Conservation (phyloP, 345 rosid genomes). For the Aquilaria malaccensis region DNA sequence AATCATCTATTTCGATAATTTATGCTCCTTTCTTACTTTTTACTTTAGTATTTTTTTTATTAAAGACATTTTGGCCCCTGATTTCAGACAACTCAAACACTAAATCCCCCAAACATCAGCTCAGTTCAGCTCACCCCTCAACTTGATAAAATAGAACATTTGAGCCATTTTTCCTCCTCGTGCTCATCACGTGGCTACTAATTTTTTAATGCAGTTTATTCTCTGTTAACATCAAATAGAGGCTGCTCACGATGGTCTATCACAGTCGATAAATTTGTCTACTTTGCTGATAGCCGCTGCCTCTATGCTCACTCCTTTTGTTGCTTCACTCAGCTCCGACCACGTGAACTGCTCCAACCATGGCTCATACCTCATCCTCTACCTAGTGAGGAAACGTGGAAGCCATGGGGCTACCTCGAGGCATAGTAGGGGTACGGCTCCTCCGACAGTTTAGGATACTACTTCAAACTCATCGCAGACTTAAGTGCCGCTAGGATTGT, state of each 20-base stretch:
- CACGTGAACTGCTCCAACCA: slow-evolving; percentile 88
- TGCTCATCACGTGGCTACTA: no score
- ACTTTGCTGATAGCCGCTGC: slow-evolving; percentile 85
- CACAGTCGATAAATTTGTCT: slow-evolving; percentile 75
- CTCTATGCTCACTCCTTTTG: slow-evolving; percentile 78
- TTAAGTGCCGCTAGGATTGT: slow-evolving; percentile 59
- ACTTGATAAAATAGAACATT: no score
- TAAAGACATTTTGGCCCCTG: no score
- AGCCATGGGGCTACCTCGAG: slow-evolving; percentile 89
- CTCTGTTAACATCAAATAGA: no score
- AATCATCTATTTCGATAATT: no score
- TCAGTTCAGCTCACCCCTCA: no score
- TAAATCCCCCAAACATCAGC: no score
- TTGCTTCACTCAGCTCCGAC: slow-evolving; percentile 77
- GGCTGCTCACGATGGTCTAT: slow-evolving; percentile 51
- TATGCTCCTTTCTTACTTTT: no score
- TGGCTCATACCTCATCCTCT: slow-evolving; percentile 80
- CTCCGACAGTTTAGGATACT: slow-evolving; percentile 60
- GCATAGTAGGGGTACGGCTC: slow-evolving; percentile 89
- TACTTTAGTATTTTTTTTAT: no score
- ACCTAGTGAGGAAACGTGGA: slow-evolving; percentile 74
- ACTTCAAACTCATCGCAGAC: slow-evolving; percentile 69
- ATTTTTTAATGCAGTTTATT: no score
- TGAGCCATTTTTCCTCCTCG: no score
- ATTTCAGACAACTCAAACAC: no score